Evolutionary conservation across 208 protist genomes (phyloP).

Genomic region (Balamuthia mandrillaris): DNA sequence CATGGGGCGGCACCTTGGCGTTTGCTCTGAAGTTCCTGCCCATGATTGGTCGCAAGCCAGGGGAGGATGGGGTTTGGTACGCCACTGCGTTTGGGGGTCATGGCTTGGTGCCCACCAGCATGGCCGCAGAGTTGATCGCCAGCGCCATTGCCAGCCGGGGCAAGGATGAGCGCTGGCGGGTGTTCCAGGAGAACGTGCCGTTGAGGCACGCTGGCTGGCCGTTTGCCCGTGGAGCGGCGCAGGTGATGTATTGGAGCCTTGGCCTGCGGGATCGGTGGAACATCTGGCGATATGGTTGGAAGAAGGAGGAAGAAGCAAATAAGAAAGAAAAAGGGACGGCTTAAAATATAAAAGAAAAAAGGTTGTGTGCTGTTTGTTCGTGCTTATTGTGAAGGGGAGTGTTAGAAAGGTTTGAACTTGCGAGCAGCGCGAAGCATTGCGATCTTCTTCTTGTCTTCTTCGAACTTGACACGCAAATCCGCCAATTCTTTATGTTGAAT

Average conservation of each 20-base stretch:
- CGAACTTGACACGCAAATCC: not conserved
- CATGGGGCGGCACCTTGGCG: not conserved
- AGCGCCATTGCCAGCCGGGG: not conserved
- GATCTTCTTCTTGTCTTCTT: conserved; percentile 34
- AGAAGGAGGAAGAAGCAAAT: too few relatives aligned
- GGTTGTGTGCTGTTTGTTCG: too few relatives aligned
- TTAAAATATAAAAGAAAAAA: too few relatives aligned
- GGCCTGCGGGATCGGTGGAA: too few relatives aligned
- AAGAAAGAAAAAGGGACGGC: too few relatives aligned
- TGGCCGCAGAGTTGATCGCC: not conserved
- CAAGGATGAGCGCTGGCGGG: not conserved
- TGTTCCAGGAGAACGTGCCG: not conserved
- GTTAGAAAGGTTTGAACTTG: conserved; percentile 26
- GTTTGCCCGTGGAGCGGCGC: not conserved
- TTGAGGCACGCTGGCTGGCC: not conserved
- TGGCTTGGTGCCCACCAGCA: not conserved
- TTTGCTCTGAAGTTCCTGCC: not conserved
- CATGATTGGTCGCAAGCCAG: not conserved
- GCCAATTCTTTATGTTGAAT: not conserved
- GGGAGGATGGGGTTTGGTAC: not conserved
- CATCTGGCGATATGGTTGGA: too few relatives aligned
- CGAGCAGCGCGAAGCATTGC: not conserved
- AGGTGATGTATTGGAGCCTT: not conserved
- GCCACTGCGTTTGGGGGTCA: not conserved
- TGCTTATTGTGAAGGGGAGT: too few relatives aligned